Conservation (phyloP, 2,329 filamentous ascomycete genomes). For the Microdochium trichocladiopsis region DNA sequence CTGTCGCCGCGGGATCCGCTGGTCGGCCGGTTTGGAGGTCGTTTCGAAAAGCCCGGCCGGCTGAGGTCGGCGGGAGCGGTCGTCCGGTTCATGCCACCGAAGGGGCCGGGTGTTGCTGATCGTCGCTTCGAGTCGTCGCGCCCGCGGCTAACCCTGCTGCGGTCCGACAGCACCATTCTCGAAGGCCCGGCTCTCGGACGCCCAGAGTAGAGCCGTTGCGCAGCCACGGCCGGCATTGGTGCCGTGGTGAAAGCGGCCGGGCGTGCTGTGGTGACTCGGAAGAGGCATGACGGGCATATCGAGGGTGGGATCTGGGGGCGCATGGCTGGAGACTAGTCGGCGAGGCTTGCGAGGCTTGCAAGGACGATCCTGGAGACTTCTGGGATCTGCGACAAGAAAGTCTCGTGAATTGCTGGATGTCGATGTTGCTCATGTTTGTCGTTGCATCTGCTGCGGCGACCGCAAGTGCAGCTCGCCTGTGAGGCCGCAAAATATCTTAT, state of each 20-base stretch:
- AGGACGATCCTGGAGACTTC: no score
- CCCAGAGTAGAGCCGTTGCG: slow-evolving; percentile 7
- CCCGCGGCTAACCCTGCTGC: slow-evolving; percentile 18
- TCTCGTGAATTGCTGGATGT: no score
- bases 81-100: slow-evolving; percentile 49
- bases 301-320: slow-evolving; percentile 1
- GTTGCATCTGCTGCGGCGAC: not conserved
- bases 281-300: slow-evolving; percentile 20
- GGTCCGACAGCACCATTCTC: slow-evolving; percentile 52
- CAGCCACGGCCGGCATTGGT: not conserved
- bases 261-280: slow-evolving; percentile 8
- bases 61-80: slow-evolving; percentile 26
- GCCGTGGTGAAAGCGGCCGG: slow-evolving; percentile 10
- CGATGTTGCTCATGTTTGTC: not conserved
- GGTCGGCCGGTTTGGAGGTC: slow-evolving; percentile 26
- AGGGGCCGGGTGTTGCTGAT: slow-evolving; percentile 38
- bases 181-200: slow-evolving; percentile 29
- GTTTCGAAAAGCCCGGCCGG: slow-evolving; percentile 8
- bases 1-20: slow-evolving; percentile 6
- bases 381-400: no score
- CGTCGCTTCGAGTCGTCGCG: slow-evolving; percentile 27
- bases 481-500: not conserved
- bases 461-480: not conserved
- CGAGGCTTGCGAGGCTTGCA: no score
- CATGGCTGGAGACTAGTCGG: not conserved